A percentile compares a stretch with the other conserved stretches of the same genome.
These are phyloP conservation scores for Inonotus obliquus DNA, from an alignment of 1,284 basidiomycete genomes.

Conservation along the genomic window DNA sequence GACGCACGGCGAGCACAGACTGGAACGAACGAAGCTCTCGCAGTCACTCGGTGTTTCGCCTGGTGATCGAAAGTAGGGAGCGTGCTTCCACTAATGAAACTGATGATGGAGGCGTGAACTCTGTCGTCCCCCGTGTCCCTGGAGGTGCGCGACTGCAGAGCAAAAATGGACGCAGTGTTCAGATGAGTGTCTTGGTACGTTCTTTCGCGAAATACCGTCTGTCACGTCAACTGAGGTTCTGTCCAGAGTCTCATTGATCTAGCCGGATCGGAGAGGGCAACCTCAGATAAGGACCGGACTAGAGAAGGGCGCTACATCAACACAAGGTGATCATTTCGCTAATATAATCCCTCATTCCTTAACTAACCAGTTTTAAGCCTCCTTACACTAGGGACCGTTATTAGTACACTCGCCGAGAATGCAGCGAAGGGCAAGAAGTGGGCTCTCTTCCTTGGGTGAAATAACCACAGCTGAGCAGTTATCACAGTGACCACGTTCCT, in stretches of 20 bases:
- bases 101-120: slow-evolving; percentile 29
- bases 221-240: slow-evolving; percentile 5
- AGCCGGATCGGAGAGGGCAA: slow-evolving; percentile 96
- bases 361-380: slow-evolving; percentile 44
- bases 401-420: slow-evolving; percentile 84
- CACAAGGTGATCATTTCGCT: slow-evolving; percentile 49
- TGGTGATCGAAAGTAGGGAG: slow-evolving; percentile 81
- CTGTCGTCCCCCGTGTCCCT: slow-evolving; percentile 20
- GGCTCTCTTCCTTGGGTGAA: slow-evolving; percentile 18
- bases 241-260: slow-evolving; percentile 84
- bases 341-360: background rate
- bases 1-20: slow-evolving; percentile 91
- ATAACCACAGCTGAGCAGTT: background rate
- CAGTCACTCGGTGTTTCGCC: slow-evolving; percentile 89
- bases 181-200: slow-evolving; percentile 74
- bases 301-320: slow-evolving; percentile 94
- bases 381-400: slow-evolving; percentile 86
- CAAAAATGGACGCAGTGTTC: slow-evolving; percentile 67
- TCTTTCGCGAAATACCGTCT: background rate
- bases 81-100: slow-evolving; percentile 37
- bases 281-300: slow-evolving; percentile 88
- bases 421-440: slow-evolving; percentile 73
- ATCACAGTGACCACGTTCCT: slow-evolving; percentile 77
- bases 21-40: slow-evolving; percentile 95
- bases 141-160: slow-evolving; percentile 61